Evolutionary conservation across 345 rosid species (phyloP), one percentile per base, ranked within the genome.

Genomic region (Pseudoturritis turrita): DNA sequence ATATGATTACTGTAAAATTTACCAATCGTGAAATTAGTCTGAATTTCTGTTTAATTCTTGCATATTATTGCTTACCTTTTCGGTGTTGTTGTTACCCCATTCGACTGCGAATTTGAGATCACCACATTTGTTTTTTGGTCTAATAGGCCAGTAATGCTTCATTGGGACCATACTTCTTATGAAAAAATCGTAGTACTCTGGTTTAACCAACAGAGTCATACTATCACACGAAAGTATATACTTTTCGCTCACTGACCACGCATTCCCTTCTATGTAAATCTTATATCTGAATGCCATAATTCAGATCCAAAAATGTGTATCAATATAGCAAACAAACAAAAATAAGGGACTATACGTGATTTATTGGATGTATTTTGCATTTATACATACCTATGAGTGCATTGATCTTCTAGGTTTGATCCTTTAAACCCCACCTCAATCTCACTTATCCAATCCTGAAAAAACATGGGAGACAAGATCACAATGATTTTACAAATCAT

Each of bases 191-290:
- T 72, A 63, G 49, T 26, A 82, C 36, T 77, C 84, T n/a, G 88
- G 82, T 39, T 57, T 82, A 18, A 85, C 29, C 23, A 76, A 25
- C 8, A 85, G 35, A n/a, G 86, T 75, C 78, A 79, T 77, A 7
- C 83, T 74, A 46, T 85, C 82, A 41, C 88, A 85, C 23, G 86
- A 79, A 25, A 85, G 47, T 12, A 82, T 82, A 51, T 85, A 85
- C 58, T 82, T 85, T 63, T 78, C 79, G 33, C 86, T 82, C 59
- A 82, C 86, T 1, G 88, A 85, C 88, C 86, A 85, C 0, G 83
- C 84, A 29, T 53, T 43, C 22, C 88, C 88, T 81, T 85, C 86
- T 52, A 85, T 72, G 40, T 85, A 85, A n/a, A 85, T 82, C 61
- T 85, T 85, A 28, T 85, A 82, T 52, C 88, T 84, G 17, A 41